Percentiles rank a stretch among this genome's conserved stretches.
Evolutionary conservation across 2,329 filamentous ascomycete genomes (phyloP).

Genomic region (Aureobasidium leucospermi): DNA sequence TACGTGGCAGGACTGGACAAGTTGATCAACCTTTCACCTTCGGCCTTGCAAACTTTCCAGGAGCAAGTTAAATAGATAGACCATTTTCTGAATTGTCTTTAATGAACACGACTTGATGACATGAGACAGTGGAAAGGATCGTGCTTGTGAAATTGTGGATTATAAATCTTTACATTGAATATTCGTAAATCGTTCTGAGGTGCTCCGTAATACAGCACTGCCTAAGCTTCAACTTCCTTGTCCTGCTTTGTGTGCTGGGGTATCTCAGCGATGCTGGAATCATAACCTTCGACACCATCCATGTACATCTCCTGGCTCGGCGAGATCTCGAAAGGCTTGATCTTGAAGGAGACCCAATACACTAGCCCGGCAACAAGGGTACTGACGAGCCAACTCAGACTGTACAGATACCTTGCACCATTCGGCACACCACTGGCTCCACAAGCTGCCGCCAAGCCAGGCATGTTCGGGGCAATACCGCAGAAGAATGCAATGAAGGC

Average conservation of each 20-base stretch:
- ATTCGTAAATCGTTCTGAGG: neutral
- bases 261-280: neutral
- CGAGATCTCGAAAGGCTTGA: slow-evolving; percentile 14
- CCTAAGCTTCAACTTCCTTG: neutral
- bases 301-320: slow-evolving; percentile 13
- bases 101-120: neutral
- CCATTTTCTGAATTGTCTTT: no score
- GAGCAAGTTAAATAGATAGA: neutral
- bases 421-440: slow-evolving; percentile 11
- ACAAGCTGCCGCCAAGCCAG: slow-evolving; percentile 7
- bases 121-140: neutral
- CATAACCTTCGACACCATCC: slow-evolving; percentile 10
- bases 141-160: no score
- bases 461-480: neutral
- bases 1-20: slow-evolving; percentile 25
- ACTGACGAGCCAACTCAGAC: slow-evolving; percentile 14
- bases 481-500: slow-evolving; percentile 4
- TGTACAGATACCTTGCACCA: slow-evolving; percentile 15
- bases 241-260: neutral
- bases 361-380: slow-evolving; percentile 12
- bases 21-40: slow-evolving; percentile 25
- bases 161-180: neutral
- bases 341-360: slow-evolving; percentile 12
- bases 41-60: slow-evolving; percentile 21
- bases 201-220: neutral